Evolutionary conservation across 768 basidiomycete species (phyloP).

Genomic region (Lepiota brunneoincarnata): DNA sequence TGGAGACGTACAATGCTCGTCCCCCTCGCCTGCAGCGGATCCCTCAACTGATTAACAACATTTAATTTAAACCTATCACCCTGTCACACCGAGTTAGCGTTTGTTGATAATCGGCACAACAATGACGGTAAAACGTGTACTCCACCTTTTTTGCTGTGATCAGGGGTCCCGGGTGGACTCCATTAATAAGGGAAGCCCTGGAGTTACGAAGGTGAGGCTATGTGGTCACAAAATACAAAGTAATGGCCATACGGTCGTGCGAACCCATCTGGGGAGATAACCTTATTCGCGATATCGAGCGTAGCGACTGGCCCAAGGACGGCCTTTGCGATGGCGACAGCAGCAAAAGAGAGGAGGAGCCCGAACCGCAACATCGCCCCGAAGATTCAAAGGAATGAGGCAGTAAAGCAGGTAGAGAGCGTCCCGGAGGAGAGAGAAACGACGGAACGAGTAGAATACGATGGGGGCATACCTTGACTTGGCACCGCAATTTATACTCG

Average conservation of each 20-base stretch:
- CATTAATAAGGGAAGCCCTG: constrained; percentile 10
- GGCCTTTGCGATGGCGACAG: not conserved
- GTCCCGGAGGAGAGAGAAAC: too few relatives aligned
- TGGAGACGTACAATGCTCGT: constrained; percentile 36
- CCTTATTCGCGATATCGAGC: constrained; percentile 19
- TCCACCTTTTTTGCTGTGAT: constrained; percentile 13
- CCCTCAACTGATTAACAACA: constrained; percentile 42
- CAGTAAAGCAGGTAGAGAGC: too few relatives aligned
- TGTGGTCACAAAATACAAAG: too few relatives aligned
- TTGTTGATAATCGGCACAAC: too few relatives aligned
- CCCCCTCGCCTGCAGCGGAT: constrained; percentile 43
- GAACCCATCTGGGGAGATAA: constrained; percentile 22
- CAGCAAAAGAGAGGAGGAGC: too few relatives aligned
- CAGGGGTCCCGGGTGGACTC: constrained; percentile 13
- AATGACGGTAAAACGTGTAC: too few relatives aligned
- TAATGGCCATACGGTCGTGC: constrained; percentile 3
- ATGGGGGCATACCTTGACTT: too few relatives aligned
- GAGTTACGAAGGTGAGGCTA: not conserved
- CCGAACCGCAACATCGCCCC: too few relatives aligned
- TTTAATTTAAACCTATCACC: constrained; percentile 43
- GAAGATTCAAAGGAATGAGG: too few relatives aligned
- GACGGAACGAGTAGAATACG: too few relatives aligned
- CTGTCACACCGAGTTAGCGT: constrained; percentile 18
- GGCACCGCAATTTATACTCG: too few relatives aligned
- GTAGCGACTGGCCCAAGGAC: constrained; percentile 14